Conservation (phyloP, 2,329 filamentous ascomycete genomes). For the Talaromyces sp. region DNA sequence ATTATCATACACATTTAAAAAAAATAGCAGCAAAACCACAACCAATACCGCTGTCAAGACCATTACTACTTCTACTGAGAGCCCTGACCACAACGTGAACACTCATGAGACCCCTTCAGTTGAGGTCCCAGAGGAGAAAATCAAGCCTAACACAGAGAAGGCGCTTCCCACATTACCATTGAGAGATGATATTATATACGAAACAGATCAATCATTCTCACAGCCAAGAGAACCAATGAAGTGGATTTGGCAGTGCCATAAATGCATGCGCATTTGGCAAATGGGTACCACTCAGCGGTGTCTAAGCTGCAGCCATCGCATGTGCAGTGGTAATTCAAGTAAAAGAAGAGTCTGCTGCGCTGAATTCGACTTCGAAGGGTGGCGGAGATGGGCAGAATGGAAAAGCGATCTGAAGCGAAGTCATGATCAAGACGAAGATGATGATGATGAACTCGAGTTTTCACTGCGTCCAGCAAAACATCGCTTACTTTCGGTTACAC, state of each 20-base stretch:
- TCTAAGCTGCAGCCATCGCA: conserved; percentile 49
- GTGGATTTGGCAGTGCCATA: conserved; percentile 52
- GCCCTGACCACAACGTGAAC: neutral
- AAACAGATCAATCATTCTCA: neutral
- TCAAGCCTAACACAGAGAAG: neutral
- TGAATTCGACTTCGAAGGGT: conserved; percentile 50
- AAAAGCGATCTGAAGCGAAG: neutral
- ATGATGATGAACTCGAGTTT: neutral
- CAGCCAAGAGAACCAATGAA: neutral
- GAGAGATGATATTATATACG: neutral
- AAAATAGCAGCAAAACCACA: neutral
- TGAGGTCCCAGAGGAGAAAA: neutral
- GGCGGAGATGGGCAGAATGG: conserved; percentile 45
- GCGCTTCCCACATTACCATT: neutral
- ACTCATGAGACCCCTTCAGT: neutral
- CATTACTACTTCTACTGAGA: neutral
- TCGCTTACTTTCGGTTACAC: neutral
- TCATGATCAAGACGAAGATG: conserved; percentile 2
- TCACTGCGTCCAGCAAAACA: neutral
- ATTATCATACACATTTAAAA: neutral
- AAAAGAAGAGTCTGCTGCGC: conserved; percentile 29
- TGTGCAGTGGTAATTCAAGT: conserved; percentile 31
- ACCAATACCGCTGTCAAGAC: neutral
- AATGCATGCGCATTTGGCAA: conserved; percentile 43
- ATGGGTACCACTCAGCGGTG: conserved; percentile 48